Evolutionary conservation across 2,329 filamentous ascomycete species (phyloP), one percentile per base, ranked within the genome.

Genomic region (Capronia epimyces): DNA sequence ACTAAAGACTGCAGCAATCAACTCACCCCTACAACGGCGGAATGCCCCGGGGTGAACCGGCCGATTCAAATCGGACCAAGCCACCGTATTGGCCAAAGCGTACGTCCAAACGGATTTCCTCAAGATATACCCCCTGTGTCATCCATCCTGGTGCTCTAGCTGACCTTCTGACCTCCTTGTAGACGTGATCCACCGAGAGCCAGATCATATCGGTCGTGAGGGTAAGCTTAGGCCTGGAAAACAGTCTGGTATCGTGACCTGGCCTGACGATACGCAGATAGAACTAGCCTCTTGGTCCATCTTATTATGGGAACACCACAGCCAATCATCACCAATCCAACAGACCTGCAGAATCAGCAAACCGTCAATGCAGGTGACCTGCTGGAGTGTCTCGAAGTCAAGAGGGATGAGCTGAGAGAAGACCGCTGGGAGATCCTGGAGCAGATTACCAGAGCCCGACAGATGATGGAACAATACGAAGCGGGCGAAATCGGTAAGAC

Each of bases 1-100:
- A 48, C 45, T 42, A 15, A 46, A 6, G 22, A 22, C 21, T 22
- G n/a, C 37, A 59, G 60, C 72, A 75, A 60, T 70, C 70, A 2
- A 70, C 68, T 42, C 69, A 72, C 56, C 73, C 73, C 2, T 75
- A 75, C 58, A 75, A 75, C 57, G 73, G 73, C 9, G 67, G 69
- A n/a, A 66, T 67, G 21, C 63, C 67, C 1, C 65, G 66, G 1
- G 68, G 66, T 31, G 63, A 69, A 25, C 66, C 64, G 3, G 65
- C 66, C 1, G 70, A 75, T 51, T 67, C 69, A 3, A 68, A 73
- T 49, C 66, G 66, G 53, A 75, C 71, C 10, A 72, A 70, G 57
- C 73, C 73, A 7, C 65, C 67, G 10, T 62, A 62, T 45, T 62
- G 59, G 59, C 59, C 59, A 7, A 36, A 20, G 15, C 24, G 53